Evolutionary conservation across 1,284 basidiomycete species (phyloP), one percentile per base, ranked within the genome.

Genomic region (Cryptococcus wingfieldii): DNA sequence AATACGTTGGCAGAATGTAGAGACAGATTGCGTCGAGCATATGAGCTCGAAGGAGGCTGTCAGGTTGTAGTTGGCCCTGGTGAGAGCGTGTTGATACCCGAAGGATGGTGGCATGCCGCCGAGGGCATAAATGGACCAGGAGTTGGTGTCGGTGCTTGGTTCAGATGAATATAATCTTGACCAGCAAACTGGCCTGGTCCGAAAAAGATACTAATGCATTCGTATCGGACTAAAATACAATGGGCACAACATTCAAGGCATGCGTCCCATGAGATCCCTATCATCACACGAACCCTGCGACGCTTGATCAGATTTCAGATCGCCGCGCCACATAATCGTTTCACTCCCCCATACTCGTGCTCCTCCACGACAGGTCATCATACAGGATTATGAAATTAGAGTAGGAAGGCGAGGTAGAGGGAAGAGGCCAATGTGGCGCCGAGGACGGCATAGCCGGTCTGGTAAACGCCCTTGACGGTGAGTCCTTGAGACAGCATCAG

Each of bases 391-490:
- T 48, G 8, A 16, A 34, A 41, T 62, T 64, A 71, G 18, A 69
- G 61, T 73, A 83, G 74, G 65, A 85, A 79, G 46, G 83, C 79
- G 59, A 87, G 79, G 43, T 78, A 87, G 58, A 86, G 78, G 25
- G 89, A 91, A 43, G 86, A 82, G 50, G 89, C 70, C 42, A 83
- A 88, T n/a, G 88, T 86, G 28, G 84, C 84, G 47, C 83, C 90
- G n/a, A 95, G 71, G 31, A 94, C 90, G 42, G 83, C 83, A 77
- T 95, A 96, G 2, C 89, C 91, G 25, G 87, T 82, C 18, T 75
- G 74, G 77, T 93, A 94, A 12, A 84, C 85, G 19, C 86, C 85
- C 76, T 89, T 91, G 59, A 95, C 79, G 45, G 81, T 84, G 68
- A 91, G 76, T 77, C 90, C 92, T 95, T 4, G 56, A 16, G n/a